phyloP scores from a whole-genome alignment of 768 basidiomycete genomes.

The Macrolepiota fuliginosa region DNA sequence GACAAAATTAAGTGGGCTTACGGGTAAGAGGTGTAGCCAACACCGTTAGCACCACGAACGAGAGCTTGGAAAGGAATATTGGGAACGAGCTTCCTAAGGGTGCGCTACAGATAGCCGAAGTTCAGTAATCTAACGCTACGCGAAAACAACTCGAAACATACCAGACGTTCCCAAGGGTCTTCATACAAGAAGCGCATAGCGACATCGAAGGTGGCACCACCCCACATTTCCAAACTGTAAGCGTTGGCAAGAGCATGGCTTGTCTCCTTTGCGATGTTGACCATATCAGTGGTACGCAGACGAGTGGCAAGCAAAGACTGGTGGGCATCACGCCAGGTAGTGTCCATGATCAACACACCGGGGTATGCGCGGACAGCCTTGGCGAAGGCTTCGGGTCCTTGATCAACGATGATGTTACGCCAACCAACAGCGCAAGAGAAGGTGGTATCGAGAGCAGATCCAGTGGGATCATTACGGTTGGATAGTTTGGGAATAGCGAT shows the following conservation, averaged over 20 bases:
- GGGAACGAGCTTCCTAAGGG: slow-evolving; percentile 91
- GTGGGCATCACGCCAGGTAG: slow-evolving; percentile 99
- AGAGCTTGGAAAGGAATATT: slow-evolving; percentile 99
- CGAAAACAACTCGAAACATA: slow-evolving; percentile 30
- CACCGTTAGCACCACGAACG: slow-evolving; percentile 98
- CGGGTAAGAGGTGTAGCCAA: slow-evolving; percentile 99
- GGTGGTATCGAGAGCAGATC: slow-evolving; percentile 72
- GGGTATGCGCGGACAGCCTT: slow-evolving; percentile 97
- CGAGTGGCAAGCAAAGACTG: slow-evolving; percentile 97
- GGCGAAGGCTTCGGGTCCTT: slow-evolving; percentile 97
- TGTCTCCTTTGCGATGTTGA: slow-evolving; percentile 97
- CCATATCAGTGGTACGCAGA: slow-evolving; percentile 94
- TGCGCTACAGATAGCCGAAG: slow-evolving; percentile 50
- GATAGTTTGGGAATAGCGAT: slow-evolving; percentile 79
- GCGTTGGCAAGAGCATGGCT: slow-evolving; percentile 93
- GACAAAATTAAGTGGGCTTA: slow-evolving; percentile 33
- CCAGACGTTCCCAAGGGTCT: slow-evolving; percentile 98
- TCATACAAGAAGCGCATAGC: slow-evolving; percentile 99
- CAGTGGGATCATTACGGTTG: slow-evolving; percentile 75
- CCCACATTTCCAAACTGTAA: slow-evolving; percentile 98
- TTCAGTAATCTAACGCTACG: slow-evolving; percentile 12
- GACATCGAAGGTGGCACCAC: slow-evolving; percentile 98
- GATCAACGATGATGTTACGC: slow-evolving; percentile 98
- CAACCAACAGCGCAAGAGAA: slow-evolving; percentile 87
- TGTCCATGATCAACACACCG: slow-evolving; percentile 96